Conservation (phyloP, 345 rosid genomes). For the Reutealis trisperma region DNA sequence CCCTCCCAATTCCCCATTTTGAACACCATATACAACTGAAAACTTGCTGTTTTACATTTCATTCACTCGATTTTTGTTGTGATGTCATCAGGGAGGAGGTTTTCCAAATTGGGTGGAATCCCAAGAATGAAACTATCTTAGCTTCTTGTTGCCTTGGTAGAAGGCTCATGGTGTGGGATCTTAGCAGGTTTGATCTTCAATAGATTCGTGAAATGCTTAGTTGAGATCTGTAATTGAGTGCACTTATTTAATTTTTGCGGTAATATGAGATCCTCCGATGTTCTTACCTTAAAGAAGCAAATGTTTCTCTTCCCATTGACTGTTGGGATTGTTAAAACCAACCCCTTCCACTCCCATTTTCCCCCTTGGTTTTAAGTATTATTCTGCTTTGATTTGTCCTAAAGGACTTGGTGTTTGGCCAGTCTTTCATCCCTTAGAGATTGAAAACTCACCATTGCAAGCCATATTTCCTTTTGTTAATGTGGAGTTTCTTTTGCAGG, state of each 20-base stretch:
- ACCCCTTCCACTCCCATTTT: too few relatives aligned
- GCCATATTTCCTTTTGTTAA: background rate
- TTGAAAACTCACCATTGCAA: too few relatives aligned
- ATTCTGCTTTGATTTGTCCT: too few relatives aligned
- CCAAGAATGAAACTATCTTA: slow-evolving; percentile 93
- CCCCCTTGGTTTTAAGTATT: background rate
- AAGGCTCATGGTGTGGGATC: slow-evolving; percentile 99
- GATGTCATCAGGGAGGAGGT: slow-evolving; percentile 83
- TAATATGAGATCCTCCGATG: background rate
- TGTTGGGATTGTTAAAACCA: background rate
- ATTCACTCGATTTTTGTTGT: slow-evolving; percentile 10
- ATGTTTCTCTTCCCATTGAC: background rate
- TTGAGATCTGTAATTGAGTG: slow-evolving; percentile 3
- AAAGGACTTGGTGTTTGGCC: too few relatives aligned
- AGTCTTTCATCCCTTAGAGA: too few relatives aligned
- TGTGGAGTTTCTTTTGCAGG: slow-evolving; percentile 22
- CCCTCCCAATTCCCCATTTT: too few relatives aligned
- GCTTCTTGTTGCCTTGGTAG: slow-evolving; percentile 99
- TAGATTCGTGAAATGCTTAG: background rate
- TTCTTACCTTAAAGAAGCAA: background rate
- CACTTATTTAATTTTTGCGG: background rate
- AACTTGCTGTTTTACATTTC: background rate
- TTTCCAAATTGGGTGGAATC: slow-evolving; percentile 99
- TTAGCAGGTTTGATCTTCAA: slow-evolving; percentile 74
- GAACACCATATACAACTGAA: background rate